phyloP scores from a whole-genome alignment of 2,329 filamentous ascomycete species.

The Anisogramma anomala region DNA sequence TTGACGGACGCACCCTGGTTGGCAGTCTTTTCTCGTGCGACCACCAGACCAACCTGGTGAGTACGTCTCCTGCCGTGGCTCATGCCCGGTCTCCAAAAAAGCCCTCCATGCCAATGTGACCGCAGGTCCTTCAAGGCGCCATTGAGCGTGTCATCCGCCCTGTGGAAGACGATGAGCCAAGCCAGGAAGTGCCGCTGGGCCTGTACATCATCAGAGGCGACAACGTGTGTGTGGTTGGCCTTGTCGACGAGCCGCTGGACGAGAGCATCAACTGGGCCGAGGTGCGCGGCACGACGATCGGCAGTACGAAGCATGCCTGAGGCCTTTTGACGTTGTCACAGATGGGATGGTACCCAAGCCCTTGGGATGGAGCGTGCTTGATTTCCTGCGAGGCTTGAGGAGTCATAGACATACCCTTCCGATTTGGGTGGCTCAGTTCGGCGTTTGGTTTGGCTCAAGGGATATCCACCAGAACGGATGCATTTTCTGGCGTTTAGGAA shows the following conservation, averaged over 20 bases:
- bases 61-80: slow-evolving; percentile 13
- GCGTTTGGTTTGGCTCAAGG: background rate
- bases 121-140: slow-evolving; percentile 64
- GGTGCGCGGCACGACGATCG: slow-evolving; percentile 75
- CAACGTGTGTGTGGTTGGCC: slow-evolving; percentile 80
- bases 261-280: slow-evolving; percentile 84
- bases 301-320: slow-evolving; percentile 66
- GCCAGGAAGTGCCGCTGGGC: slow-evolving; percentile 69
- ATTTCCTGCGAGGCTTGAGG: too few species aligned
- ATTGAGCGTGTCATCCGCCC: slow-evolving; percentile 84
- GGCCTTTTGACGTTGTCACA: too few species aligned
- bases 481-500: slow-evolving; percentile 10
- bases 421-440: background rate
- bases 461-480: slow-evolving; percentile 4
- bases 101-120: too few species aligned
- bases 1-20: slow-evolving; percentile 76
- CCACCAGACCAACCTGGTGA: slow-evolving; percentile 76
- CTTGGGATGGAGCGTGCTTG: too few species aligned
- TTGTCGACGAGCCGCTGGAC: slow-evolving; percentile 84
- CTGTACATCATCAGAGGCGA: slow-evolving; percentile 89
- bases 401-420: too few species aligned
- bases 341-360: too few species aligned
- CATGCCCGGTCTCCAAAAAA: background rate
- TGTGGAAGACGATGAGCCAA: slow-evolving; percentile 70
- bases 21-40: slow-evolving; percentile 80